A percentile compares a stretch with the other conserved stretches of the same genome.
Evolutionary conservation across 352 stramenopile genomes (phyloP).

Genomic region (Phytophthora agathidicida): DNA sequence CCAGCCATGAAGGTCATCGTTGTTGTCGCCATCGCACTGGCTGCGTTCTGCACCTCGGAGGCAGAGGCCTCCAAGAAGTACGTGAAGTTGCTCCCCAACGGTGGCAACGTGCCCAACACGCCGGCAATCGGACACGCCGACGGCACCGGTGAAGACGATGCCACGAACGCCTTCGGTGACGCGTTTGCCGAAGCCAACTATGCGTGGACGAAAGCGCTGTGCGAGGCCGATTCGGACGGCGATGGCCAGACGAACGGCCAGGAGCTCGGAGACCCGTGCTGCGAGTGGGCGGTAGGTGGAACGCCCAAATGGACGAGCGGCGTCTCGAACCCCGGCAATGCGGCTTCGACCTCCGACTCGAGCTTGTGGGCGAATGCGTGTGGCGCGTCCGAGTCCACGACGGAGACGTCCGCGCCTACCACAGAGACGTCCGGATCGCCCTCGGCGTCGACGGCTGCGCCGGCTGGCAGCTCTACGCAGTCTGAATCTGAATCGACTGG

Average conservation of each 20-base stretch:
- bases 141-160: constrained; percentile 7
- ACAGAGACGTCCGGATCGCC: background rate
- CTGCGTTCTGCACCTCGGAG: constrained; percentile 10
- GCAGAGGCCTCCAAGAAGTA: constrained; percentile 15
- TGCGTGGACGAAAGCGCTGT: constrained; percentile 22
- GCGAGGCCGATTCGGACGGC: constrained; percentile 43
- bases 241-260: constrained; percentile 81
- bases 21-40: background rate
- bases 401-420: background rate
- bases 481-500: background rate
- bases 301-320: constrained; percentile 23
- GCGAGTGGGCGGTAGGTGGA: constrained; percentile 17
- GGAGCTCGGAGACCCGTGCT: constrained; percentile 80
- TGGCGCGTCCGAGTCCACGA: background rate
- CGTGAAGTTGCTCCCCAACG: constrained; percentile 41
- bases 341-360: constrained; percentile 22
- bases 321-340: constrained; percentile 26
- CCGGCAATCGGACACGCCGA: constrained; percentile 39
- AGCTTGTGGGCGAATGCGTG: constrained; percentile 29
- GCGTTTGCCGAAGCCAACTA: constrained; percentile 18
- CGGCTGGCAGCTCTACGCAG: background rate
- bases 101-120: constrained; percentile 38
- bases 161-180: constrained; percentile 42
- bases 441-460: background rate
- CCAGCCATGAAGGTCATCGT: background rate